These are phyloP conservation scores for Exophiala spinifera DNA, from an alignment of 2,329 filamentous ascomycete genomes.

Conservation along the genomic window DNA sequence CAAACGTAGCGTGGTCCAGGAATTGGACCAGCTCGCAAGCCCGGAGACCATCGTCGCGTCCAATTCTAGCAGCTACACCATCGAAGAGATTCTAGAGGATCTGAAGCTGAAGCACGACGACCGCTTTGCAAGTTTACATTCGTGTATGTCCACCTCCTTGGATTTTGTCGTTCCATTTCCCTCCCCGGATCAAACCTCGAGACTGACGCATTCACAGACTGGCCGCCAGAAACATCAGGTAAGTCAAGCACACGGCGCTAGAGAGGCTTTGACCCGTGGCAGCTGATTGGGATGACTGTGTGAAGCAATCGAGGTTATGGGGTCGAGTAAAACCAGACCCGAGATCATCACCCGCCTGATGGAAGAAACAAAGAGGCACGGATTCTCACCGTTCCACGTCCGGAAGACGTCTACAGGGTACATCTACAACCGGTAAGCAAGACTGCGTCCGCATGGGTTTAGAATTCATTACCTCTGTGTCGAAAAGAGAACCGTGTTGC, in stretches of 20 bases:
- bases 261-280: background rate
- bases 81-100: conserved; percentile 42
- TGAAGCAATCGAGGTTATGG: conserved; percentile 41
- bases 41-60: conserved; percentile 43
- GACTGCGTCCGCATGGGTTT: no score
- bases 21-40: conserved; percentile 40
- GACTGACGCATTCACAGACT: conserved; percentile 30
- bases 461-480: no score
- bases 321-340: conserved; percentile 34
- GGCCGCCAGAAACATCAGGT: conserved; percentile 39
- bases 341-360: conserved; percentile 33
- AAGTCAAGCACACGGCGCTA: background rate
- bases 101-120: conserved; percentile 35
- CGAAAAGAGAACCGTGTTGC: background rate
- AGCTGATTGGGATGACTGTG: background rate
- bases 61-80: conserved; percentile 49
- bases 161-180: no score
- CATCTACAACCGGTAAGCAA: conserved; percentile 38
- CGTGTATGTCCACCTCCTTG: conserved; percentile 26
- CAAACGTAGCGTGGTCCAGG: conserved; percentile 40
- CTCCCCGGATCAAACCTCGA: background rate
- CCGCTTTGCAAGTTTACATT: conserved; percentile 45
- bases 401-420: conserved; percentile 39
- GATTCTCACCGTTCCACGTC: conserved; percentile 40
- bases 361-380: conserved; percentile 33